Evolutionary conservation across 352 stramenopile genomes (phyloP), one percentile per base, ranked within the genome.

Genomic region (Pythium sp.): DNA sequence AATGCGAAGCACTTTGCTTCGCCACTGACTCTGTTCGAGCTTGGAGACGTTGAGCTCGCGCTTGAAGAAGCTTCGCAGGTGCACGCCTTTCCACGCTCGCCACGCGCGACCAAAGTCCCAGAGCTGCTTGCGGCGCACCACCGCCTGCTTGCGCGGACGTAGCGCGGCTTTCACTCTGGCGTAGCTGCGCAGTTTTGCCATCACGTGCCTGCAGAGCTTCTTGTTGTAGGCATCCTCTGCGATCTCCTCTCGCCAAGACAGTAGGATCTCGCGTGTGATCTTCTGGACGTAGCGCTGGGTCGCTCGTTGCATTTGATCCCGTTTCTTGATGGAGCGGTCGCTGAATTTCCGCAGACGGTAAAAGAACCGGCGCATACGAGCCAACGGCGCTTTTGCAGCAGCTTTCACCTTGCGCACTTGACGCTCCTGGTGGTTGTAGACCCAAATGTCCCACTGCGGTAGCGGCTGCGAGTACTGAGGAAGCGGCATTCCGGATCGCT

Each of bases 351-450:
- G 70, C 8, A 91, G 65, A 0, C 71, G 63, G 14, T 71, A 53
- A 32, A 91, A 90, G 63, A 70, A 87, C 0, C 86, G 79, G 18
- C 69, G 66, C 62, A 92, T 79, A 43, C 77, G 69, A 11, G 81
- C 77, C 15, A 77, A 62, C 15, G 84, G 84, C 3, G 81, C 80
- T 62, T 81, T 80, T 0, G 84, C 77, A 2, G 73, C 71, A 3
- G 83, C 84, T 58, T 90, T 92, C 18, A 94, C 75, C 41, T 79
- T 77, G 15, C 86, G 84, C n/a, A 94, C 75, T 64, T 93, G 81
- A 1, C 85, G 82, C 53, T 91, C 84, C 38, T 91, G 84, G 70
- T 93, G 90, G 56, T 90, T 89, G 70, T 89, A 76, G 24, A 90
- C 62, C 82, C 84, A 93, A 5, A 89, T 72, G 57, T 90, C 86